Evolutionary conservation across 2,329 filamentous ascomycete species (phyloP).

Genomic region (Cladophialophora immunda): DNA sequence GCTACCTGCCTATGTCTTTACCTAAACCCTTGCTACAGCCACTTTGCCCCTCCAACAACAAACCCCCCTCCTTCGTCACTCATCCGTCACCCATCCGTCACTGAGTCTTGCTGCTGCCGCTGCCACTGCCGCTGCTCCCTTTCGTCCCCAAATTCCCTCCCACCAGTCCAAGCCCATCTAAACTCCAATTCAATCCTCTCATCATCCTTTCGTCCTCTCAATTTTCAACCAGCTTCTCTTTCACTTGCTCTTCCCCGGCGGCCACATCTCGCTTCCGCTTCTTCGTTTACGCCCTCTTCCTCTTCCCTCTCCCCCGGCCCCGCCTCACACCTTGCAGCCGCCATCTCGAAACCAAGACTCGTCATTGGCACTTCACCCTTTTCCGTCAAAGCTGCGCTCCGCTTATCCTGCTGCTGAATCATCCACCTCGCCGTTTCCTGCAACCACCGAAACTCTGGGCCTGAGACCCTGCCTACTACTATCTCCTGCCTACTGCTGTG

Average conservation of each 20-base stretch:
- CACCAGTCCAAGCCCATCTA: not conserved
- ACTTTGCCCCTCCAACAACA: not conserved
- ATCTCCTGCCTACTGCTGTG: conserved; percentile 7
- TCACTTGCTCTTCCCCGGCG: not conserved
- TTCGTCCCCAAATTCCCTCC: not conserved
- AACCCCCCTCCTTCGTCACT: not conserved
- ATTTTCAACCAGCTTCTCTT: not conserved
- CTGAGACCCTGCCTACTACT: not conserved
- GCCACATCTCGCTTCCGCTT: not conserved
- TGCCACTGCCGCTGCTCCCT: not conserved
- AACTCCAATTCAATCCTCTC: not conserved
- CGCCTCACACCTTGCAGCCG: not conserved
- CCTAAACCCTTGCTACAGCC: not conserved
- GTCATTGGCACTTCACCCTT: conserved; percentile 7
- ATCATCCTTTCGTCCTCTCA: not conserved
- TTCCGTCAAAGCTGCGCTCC: conserved; percentile 7
- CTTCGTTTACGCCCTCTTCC: conserved; percentile 2
- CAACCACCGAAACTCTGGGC: conserved; percentile 6
- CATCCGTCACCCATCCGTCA: conserved; percentile 5
- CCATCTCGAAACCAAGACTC: conserved; percentile 4
- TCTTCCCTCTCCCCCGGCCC: conserved; percentile 10
- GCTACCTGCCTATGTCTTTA: too few relatives aligned
- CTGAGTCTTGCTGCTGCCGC: not conserved
- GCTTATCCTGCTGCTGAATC: conserved; percentile 19
- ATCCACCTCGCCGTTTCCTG: conserved; percentile 9